Evolutionary conservation across 208 protist species (phyloP), one percentile per base, ranked within the genome.

Genomic region (Acanthamoeba culbertsoni): DNA sequence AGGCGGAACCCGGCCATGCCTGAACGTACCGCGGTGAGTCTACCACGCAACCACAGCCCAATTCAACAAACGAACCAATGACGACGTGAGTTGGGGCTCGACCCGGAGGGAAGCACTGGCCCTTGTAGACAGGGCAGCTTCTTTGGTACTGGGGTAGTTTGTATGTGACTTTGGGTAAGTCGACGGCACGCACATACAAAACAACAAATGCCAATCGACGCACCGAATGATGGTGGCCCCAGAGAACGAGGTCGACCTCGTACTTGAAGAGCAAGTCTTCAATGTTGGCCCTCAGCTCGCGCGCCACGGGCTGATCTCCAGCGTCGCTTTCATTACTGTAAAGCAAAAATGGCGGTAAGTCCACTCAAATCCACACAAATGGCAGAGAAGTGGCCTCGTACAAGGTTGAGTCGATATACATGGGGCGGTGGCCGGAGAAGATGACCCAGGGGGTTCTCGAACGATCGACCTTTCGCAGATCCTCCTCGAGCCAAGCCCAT

Each of bases 361-460:
- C n/a, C n/a, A n/a, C n/a, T n/a, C n/a, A n/a, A n/a, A n/a, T n/a
- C n/a, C n/a, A n/a, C n/a, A n/a, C n/a, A n/a, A n/a, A n/a, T n/a
- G n/a, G n/a, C n/a, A n/a, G n/a, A n/a, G n/a, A n/a, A n/a, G n/a
- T n/a, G n/a, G n/a, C n/a, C n/a, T n/a, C 16, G 28, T 68, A 68
- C n/a, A 10, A 68, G 62, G 43, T 95, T 45, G 59, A 68, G 59
- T 68, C 59, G 59, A 68, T 68, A n/a, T 97, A 97, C 84, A 95
- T 89, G 31, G 96, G 96, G 46, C 94, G 35, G 59, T 97, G 96
- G 18, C 91, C 63, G 42, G 43, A 68, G 12, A 96, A 77, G 28
- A 97, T 71, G 20, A 97, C 3, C 94, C 95, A 97, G 40, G 96
- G 96, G n/a, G 96, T 97, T 20, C 35, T 12, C 0, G n/a, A 46